Evolutionary conservation across 176 grass and related monocot genomes (phyloP).

Genomic region (Bothriochloa decipiens): DNA sequence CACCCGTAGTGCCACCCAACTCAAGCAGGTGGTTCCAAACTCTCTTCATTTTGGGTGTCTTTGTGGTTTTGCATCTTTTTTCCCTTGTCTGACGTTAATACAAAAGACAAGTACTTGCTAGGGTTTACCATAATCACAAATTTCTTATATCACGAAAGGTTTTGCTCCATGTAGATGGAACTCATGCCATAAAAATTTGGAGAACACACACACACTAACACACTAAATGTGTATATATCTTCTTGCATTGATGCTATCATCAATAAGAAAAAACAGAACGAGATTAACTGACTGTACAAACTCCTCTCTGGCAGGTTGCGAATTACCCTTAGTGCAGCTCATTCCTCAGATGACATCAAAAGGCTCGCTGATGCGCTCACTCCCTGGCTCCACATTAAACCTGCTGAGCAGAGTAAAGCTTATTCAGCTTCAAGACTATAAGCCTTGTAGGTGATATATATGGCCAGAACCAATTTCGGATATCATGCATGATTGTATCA

Average conservation of each 20-base stretch:
- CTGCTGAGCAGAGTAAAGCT: neutral
- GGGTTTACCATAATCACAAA: no score
- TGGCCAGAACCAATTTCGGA: no score
- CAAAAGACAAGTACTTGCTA: neutral
- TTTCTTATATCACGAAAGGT: no score
- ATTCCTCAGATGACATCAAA: conserved; percentile 69
- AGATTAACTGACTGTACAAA: neutral
- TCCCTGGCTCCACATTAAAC: conserved; percentile 51
- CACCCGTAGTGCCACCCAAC: conserved; percentile 78
- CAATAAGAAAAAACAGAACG: neutral
- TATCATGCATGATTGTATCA: no score
- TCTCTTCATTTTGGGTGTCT: neutral
- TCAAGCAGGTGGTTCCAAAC: conserved; percentile 64
- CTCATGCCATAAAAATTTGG: no score
- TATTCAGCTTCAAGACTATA: neutral
- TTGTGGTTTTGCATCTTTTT: neutral
- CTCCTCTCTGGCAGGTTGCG: conserved; percentile 52
- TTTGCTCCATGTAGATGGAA: no score
- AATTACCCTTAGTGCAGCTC: conserved; percentile 71
- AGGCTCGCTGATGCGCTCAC: conserved; percentile 58
- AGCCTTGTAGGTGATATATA: no score
- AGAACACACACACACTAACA: no score
- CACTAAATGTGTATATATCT: neutral
- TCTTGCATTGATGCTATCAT: neutral
- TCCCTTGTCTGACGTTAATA: neutral